These are phyloP conservation scores for Pseudofabraea citricarpa DNA, from an alignment of 2,329 filamentous ascomycete genomes.

Conservation along the genomic window DNA sequence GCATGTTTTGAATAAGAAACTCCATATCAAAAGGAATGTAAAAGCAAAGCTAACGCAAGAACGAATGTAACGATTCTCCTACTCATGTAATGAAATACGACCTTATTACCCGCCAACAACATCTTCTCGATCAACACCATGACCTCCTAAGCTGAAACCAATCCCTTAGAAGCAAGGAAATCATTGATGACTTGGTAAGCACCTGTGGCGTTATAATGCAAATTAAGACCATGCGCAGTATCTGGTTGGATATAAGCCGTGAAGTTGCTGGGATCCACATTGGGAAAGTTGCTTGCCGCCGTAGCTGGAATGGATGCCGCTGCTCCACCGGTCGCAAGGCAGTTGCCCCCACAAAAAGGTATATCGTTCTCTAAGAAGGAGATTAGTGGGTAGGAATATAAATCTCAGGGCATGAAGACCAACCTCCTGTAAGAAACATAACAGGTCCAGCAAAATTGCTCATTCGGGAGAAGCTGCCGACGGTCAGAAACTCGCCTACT, in stretches of 20 bases:
- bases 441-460: constrained; percentile 48
- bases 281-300: constrained; percentile 23
- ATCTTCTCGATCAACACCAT: too few species aligned
- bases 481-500: constrained; percentile 53
- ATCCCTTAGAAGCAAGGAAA: constrained; percentile 23
- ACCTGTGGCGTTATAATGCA: constrained; percentile 27
- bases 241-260: constrained; percentile 48
- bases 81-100: too few species aligned
- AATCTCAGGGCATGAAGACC: constrained; percentile 10
- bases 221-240: constrained; percentile 47
- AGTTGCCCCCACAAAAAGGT: constrained; percentile 60
- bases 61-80: too few species aligned
- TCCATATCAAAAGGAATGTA: too few species aligned
- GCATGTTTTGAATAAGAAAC: too few species aligned
- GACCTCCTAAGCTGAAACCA: too few species aligned
- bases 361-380: constrained; percentile 31
- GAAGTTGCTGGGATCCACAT: constrained; percentile 40
- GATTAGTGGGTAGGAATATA: background rate
- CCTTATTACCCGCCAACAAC: too few species aligned
- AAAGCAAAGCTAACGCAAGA: too few species aligned
- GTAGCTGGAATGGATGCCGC: constrained; percentile 21
- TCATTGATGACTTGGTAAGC: constrained; percentile 33
- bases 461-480: constrained; percentile 34
- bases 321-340: constrained; percentile 36
- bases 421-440: constrained; percentile 52